phyloP scores from a whole-genome alignment of 345 rosid species.

The Salix arbutifolia region DNA sequence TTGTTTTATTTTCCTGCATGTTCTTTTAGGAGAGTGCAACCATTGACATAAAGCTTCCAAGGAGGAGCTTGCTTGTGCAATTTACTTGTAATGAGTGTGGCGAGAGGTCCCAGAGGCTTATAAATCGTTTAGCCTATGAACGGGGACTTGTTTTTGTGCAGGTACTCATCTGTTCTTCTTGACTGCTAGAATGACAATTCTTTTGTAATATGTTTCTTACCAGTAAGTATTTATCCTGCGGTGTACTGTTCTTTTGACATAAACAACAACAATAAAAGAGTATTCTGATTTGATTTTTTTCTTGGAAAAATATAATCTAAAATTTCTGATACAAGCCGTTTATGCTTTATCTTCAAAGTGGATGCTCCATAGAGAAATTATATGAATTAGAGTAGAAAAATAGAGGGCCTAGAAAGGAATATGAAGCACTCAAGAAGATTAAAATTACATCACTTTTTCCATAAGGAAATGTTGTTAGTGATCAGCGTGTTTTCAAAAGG shows the following conservation, averaged over 20 bases:
- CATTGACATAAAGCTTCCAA: constrained; percentile 60
- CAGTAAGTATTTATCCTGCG: not conserved
- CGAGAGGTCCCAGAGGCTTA: constrained; percentile 73
- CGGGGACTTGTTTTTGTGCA: constrained; percentile 79
- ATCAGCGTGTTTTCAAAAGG: not conserved
- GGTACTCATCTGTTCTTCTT: constrained; percentile 32
- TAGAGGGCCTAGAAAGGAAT: not conserved
- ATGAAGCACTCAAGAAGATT: not conserved
- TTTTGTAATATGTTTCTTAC: not conserved
- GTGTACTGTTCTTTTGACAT: not conserved
- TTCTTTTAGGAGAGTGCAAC: constrained; percentile 40
- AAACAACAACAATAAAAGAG: not conserved
- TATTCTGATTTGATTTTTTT: not conserved
- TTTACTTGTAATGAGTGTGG: constrained; percentile 76
- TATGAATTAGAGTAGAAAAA: not conserved
- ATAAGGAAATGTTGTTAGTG: not conserved
- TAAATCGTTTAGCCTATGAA: constrained; percentile 76
- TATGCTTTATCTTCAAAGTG: not conserved
- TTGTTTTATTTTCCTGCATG: constrained; percentile 5
- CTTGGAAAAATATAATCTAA: not conserved
- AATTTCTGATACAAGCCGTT: not conserved
- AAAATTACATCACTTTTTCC: not conserved
- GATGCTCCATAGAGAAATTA: not conserved
- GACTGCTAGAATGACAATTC: not conserved
- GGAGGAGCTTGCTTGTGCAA: constrained; percentile 77